These are phyloP conservation scores for Mortierella sp. DNA, from an alignment of 371 early-diverging fungal species.

Conservation along the genomic window DNA sequence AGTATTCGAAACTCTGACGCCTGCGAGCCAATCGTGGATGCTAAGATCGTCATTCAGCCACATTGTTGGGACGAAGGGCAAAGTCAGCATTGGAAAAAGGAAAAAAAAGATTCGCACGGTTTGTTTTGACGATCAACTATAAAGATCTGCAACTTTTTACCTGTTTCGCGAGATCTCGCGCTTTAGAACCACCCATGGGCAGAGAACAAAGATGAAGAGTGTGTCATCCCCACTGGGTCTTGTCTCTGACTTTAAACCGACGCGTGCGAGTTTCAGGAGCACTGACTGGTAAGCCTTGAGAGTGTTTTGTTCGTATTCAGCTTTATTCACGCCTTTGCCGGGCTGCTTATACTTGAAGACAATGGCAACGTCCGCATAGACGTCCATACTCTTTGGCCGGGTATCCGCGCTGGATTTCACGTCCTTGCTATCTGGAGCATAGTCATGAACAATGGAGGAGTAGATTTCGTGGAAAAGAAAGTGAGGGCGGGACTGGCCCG, in stretches of 20 bases:
- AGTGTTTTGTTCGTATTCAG: constrained; percentile 43
- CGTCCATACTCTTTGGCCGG: constrained; percentile 32
- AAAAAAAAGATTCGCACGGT: not conserved
- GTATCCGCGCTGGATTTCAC: not conserved
- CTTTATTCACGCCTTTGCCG: constrained; percentile 14
- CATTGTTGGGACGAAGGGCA: not conserved
- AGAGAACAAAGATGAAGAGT: constrained; percentile 50
- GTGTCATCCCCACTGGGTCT: constrained; percentile 40
- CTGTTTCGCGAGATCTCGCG: constrained; percentile 40
- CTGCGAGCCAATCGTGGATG: constrained; percentile 76
- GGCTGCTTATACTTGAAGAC: constrained; percentile 49
- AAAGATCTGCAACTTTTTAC: constrained; percentile 11
- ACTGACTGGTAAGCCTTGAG: constrained; percentile 42
- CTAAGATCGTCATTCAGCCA: constrained; percentile 39
- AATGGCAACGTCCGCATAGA: constrained; percentile 46
- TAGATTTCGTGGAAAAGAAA: constrained; percentile 44
- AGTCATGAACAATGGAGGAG: constrained; percentile 19
- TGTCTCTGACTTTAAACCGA: constrained; percentile 49
- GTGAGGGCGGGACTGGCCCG: constrained; percentile 7
- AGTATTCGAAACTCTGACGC: constrained; percentile 62
- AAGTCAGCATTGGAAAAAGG: not conserved
- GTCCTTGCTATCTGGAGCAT: not conserved
- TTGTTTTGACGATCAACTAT: not conserved
- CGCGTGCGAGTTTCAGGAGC: constrained; percentile 29
- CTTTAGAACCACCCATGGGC: constrained; percentile 50